Percentiles rank a stretch among this genome's conserved stretches.
Evolutionary conservation across 2,329 filamentous ascomycete genomes (phyloP).

Genomic region (Trichoderma sp.): DNA sequence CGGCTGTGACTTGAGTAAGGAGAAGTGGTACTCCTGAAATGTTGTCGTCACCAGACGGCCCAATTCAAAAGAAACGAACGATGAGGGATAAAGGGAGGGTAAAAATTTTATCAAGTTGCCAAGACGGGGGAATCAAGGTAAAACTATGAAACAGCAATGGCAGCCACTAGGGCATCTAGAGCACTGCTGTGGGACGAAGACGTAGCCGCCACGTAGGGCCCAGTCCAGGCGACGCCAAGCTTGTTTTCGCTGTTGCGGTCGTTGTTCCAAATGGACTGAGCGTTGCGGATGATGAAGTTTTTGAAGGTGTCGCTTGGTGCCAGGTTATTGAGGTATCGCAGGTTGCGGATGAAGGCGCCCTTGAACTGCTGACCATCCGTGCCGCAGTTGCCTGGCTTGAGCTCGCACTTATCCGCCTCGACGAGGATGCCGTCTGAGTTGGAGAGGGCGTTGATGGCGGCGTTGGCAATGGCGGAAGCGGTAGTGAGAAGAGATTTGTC

Average conservation of each 20-base stretch:
- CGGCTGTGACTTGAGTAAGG: conserved; percentile 4
- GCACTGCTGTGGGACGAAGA: conserved; percentile 63
- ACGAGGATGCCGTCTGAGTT: conserved; percentile 46
- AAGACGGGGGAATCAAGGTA: background rate
- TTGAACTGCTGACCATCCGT: conserved; percentile 64
- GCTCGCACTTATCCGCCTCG: conserved; percentile 37
- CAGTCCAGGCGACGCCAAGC: conserved; percentile 64
- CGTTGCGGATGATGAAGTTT: conserved; percentile 58
- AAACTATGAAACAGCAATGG: conserved; percentile 40
- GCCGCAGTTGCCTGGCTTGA: conserved; percentile 37
- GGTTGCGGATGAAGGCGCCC: conserved; percentile 65
- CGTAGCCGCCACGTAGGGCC: conserved; percentile 50
- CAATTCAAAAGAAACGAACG: conserved; percentile 6
- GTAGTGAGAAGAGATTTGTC: conserved; percentile 40
- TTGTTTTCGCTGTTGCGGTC: conserved; percentile 49
- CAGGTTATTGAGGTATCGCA: conserved; percentile 54
- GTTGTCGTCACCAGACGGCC: conserved; percentile 12
- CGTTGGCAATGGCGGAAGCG: conserved; percentile 49
- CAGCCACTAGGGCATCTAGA: conserved; percentile 65
- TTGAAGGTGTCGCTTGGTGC: conserved; percentile 49
- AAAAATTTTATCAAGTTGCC: background rate
- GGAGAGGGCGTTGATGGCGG: conserved; percentile 46
- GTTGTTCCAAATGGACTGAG: conserved; percentile 62
- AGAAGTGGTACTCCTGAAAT: background rate
- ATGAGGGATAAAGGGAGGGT: background rate